phyloP scores from a whole-genome alignment of 2,329 filamentous ascomycete species.

The Fusarium sp. region DNA sequence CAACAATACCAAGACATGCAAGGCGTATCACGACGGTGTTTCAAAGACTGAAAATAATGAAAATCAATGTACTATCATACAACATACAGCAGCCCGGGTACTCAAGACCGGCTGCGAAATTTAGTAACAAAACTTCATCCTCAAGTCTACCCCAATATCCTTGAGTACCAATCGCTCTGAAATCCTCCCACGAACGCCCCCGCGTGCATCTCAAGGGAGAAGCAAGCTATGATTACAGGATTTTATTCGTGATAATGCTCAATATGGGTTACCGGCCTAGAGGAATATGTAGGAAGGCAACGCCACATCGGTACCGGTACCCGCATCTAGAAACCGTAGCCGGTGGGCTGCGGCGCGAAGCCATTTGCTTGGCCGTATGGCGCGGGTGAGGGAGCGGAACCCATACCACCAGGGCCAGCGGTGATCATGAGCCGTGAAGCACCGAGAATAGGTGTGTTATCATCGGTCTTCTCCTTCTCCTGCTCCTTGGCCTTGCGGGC shows the following conservation, averaged over 20 bases:
- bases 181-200: conserved; percentile 37
- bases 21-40: conserved; percentile 29
- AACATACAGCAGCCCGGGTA: conserved; percentile 44
- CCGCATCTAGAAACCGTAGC: conserved; percentile 71
- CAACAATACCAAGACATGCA: background rate
- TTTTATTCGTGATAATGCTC: conserved; percentile 28
- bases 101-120: conserved; percentile 35
- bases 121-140: conserved; percentile 45
- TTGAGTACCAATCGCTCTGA: conserved; percentile 43
- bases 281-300: conserved; percentile 36
- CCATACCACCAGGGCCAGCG: conserved; percentile 75
- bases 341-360: conserved; percentile 89
- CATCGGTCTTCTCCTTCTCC: conserved; percentile 84
- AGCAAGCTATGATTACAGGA: conserved; percentile 49
- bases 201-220: conserved; percentile 36
- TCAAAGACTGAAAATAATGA: conserved; percentile 18
- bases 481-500: conserved; percentile 84
- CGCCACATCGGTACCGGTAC: conserved; percentile 49
- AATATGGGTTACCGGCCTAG: conserved; percentile 19
- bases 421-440: conserved; percentile 94
- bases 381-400: conserved; percentile 66
- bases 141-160: conserved; percentile 46
- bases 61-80: conserved; percentile 53
- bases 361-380: conserved; percentile 85
- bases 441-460: conserved; percentile 93